phyloP scores from a whole-genome alignment of 2,329 filamentous ascomycete genomes.

The Beauveria medogensis region DNA sequence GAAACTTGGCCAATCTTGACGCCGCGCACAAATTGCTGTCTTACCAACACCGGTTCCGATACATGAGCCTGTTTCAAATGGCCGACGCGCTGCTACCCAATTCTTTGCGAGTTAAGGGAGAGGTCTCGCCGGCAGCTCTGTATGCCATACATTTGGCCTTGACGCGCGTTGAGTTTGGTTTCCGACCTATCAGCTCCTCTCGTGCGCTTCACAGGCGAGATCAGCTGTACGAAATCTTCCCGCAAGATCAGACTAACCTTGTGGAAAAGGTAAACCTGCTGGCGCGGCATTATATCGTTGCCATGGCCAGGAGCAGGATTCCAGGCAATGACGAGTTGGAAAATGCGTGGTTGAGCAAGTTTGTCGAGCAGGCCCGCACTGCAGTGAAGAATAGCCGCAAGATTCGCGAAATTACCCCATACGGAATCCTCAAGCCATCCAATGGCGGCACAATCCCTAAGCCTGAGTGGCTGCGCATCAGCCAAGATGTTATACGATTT shows the following conservation, averaged over 20 bases:
- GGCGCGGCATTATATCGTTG: constrained; percentile 25
- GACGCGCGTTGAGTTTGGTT: constrained; percentile 49
- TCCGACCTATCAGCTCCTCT: constrained; percentile 44
- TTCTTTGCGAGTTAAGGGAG: constrained; percentile 25
- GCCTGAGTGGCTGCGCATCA: constrained; percentile 22
- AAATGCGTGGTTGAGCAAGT: constrained; percentile 28
- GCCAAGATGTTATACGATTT: constrained; percentile 52
- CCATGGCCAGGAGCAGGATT: constrained; percentile 13
- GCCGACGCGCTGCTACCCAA: constrained; percentile 35
- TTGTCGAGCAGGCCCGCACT: constrained; percentile 40
- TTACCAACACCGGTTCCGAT: constrained; percentile 27
- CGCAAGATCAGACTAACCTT: constrained; percentile 21
- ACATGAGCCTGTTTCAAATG: constrained; percentile 45
- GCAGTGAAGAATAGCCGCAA: constrained; percentile 45
- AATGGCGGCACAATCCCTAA: constrained; percentile 17
- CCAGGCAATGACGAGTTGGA: constrained; percentile 15
- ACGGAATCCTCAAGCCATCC: constrained; percentile 35
- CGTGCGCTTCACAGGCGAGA: constrained; percentile 40
- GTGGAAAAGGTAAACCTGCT: constrained; percentile 24
- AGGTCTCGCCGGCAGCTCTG: constrained; percentile 41
- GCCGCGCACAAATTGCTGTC: constrained; percentile 34
- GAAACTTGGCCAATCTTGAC: constrained; percentile 40
- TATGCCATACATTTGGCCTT: constrained; percentile 66
- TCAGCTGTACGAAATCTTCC: constrained; percentile 52
- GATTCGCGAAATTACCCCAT: constrained; percentile 38